Conservation (phyloP, 257 asterid species). For the Nicotiana undulata region DNA sequence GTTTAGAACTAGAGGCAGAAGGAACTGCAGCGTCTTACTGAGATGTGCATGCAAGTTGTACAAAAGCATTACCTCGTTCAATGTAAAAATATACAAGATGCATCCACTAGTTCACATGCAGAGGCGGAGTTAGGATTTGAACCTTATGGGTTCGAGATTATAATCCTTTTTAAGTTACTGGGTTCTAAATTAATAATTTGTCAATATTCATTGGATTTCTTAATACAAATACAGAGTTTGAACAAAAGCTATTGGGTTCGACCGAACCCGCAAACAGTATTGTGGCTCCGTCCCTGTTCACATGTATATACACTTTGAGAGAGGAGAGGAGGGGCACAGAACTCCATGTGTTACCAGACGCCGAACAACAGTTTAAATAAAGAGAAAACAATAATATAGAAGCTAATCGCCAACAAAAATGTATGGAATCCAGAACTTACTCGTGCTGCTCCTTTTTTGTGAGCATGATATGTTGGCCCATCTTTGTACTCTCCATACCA, state of each 20-base stretch:
- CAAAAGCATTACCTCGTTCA: not conserved
- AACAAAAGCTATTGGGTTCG: no score
- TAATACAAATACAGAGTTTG: no score
- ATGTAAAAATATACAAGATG: not conserved
- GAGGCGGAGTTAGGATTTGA: no score
- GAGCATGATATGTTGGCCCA: constrained; percentile 96
- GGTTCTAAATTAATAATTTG: no score
- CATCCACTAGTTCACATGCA: not conserved
- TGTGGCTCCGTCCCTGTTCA: no score
- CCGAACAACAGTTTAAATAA: not conserved
- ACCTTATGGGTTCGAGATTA: no score
- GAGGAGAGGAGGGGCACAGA: not conserved
- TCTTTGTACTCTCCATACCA: constrained; percentile 99
- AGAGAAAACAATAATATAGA: not conserved
- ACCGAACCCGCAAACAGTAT: no score
- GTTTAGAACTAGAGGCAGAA: not conserved
- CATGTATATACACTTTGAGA: not conserved
- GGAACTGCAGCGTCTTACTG: not conserved
- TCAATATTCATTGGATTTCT: no score
- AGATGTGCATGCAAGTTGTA: not conserved
- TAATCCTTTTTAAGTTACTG: no score
- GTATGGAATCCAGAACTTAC: constrained; percentile 32
- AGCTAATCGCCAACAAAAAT: not conserved
- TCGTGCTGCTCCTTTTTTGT: constrained; percentile 91
- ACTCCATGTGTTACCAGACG: not conserved